Evolutionary conservation across 257 asterid genomes (phyloP), one percentile per base, ranked within the genome.

Genomic region (Nemophila menziesii): DNA sequence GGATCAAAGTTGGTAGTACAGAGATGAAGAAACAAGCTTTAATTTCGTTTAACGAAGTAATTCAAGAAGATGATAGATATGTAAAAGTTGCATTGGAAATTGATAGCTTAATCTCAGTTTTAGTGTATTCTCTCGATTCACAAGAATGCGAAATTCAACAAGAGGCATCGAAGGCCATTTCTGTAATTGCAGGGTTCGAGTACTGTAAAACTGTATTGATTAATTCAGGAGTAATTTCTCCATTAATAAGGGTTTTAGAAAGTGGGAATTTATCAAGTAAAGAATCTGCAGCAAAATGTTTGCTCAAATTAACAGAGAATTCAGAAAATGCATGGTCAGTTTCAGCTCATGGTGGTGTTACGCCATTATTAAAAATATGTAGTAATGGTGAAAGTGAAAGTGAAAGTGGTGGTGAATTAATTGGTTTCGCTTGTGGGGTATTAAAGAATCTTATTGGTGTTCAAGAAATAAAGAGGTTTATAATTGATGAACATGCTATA

Each of bases 341-440:
- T 65, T 85, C 94, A 11, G 86, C 99, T 23, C 99, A 90, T 9
- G 99, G 94, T n/a, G 96, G 99, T 22, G 94, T 79, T 1, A 72
- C 93, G 7, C 74, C 58, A 14, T 72, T 90, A 46, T 57, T 90
- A 60, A 81, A 85, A 56, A 72, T 85, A n/a, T 84, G 98, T 16
- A 46, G 20, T n/a, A 34, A 54, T 16, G 43, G 16, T n/a, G 62
- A 62, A 18, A 29, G 24, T 46, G 33, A 54, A 14, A 40, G 16
- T n/a, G 62, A 62, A 18, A 29, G 24, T 46, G 51, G 50, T 16
- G 55, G 63, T 10, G 89, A 74, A 48, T 41, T 79, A 51, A 70
- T 81, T 44, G 34, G 57, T 42, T 55, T 75, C 45, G 65, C 82
- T 48, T 78, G 86, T 58, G 78, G 85, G 61, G 93, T 90, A 72